Conservation (phyloP, 2,329 filamentous ascomycete species). For the Xylariomycetidae sp. region DNA sequence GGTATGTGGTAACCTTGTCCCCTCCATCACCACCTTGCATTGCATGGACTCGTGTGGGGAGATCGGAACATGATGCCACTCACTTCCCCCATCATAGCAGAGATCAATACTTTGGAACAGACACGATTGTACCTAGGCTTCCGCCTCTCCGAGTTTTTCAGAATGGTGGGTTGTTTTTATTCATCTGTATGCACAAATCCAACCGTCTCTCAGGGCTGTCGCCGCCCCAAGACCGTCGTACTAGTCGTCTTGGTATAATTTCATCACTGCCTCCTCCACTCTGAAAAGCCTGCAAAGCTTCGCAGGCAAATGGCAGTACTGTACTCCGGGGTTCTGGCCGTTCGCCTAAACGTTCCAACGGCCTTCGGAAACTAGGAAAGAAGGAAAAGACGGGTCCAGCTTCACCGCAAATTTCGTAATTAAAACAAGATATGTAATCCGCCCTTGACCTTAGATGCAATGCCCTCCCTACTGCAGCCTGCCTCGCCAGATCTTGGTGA, state of each 20-base stretch:
- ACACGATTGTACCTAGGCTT: too few relatives aligned
- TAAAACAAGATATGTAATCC: slow-evolving; percentile 48
- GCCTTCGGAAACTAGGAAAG: slow-evolving; percentile 19
- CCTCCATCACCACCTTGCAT: too few relatives aligned
- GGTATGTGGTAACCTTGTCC: too few relatives aligned
- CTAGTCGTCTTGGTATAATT: slow-evolving; percentile 14
- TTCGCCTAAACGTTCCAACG: slow-evolving; percentile 1
- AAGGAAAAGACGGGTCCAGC: slow-evolving; percentile 22
- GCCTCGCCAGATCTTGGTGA: slow-evolving; percentile 16
- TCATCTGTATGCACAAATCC: slow-evolving; percentile 6
- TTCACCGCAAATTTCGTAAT: slow-evolving; percentile 36
- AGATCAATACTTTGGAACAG: too few relatives aligned
- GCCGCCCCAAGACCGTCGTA: neutral
- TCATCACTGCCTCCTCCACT: slow-evolving; percentile 16
- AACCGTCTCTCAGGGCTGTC: slow-evolving; percentile 1
- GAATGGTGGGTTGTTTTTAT: slow-evolving; percentile 3
- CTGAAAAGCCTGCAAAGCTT: slow-evolving; percentile 10
- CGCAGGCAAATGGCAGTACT: slow-evolving; percentile 9
- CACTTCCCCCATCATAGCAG: too few relatives aligned
- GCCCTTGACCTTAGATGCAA: slow-evolving; percentile 31
- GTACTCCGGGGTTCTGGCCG: slow-evolving; percentile 2
- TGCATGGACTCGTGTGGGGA: too few relatives aligned
- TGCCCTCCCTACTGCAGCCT: slow-evolving; percentile 14
- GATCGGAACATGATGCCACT: too few relatives aligned
- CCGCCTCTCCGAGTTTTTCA: too few relatives aligned